Evolutionary conservation across 2,329 filamentous ascomycete species (phyloP).

Genomic region (Rhytidhysteron rufulum): DNA sequence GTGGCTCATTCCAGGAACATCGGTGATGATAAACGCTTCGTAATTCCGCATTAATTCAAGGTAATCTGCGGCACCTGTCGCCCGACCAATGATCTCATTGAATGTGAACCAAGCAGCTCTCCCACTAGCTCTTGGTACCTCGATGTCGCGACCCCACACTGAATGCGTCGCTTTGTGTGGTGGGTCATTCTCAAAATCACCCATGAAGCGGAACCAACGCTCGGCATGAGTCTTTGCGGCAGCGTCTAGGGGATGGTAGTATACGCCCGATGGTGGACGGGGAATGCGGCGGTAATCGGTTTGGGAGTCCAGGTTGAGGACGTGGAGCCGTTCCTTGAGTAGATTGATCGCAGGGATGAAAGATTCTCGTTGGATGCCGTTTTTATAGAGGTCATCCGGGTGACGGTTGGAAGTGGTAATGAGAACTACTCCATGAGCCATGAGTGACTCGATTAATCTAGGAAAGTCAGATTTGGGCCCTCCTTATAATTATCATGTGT

Average conservation of each 20-base stretch:
- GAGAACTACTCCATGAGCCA: conserved; percentile 94
- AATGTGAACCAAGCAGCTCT: conserved; percentile 89
- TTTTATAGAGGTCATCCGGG: conserved; percentile 94
- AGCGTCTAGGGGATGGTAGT: conserved; percentile 80
- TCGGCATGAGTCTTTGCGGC: conserved; percentile 77
- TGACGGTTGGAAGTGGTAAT: conserved; percentile 97
- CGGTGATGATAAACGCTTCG: conserved; percentile 86
- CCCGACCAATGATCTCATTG: conserved; percentile 80
- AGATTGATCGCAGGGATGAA: conserved; percentile 95
- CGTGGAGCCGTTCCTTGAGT: conserved; percentile 75
- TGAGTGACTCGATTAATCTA: conserved; percentile 78
- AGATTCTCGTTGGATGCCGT: conserved; percentile 91
- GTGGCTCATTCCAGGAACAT: conserved; percentile 87
- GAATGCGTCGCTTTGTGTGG: conserved; percentile 75
- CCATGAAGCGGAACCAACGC: conserved; percentile 94
- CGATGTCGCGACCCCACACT: conserved; percentile 90
- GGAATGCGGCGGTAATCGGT: conserved; percentile 98
- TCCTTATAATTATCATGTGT: too few relatives aligned
- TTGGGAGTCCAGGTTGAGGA: conserved; percentile 90
- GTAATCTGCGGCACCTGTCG: conserved; percentile 92
- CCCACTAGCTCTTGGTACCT: conserved; percentile 83
- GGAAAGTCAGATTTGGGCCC: too few relatives aligned
- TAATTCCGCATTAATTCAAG: conserved; percentile 87
- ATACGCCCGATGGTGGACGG: conserved; percentile 86
- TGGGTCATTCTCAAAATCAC: conserved; percentile 71